A percentile compares a stretch with the other conserved stretches of the same genome.
Evolutionary conservation across 768 basidiomycete species (phyloP).

Genomic region (Termitomyces sp.): DNA sequence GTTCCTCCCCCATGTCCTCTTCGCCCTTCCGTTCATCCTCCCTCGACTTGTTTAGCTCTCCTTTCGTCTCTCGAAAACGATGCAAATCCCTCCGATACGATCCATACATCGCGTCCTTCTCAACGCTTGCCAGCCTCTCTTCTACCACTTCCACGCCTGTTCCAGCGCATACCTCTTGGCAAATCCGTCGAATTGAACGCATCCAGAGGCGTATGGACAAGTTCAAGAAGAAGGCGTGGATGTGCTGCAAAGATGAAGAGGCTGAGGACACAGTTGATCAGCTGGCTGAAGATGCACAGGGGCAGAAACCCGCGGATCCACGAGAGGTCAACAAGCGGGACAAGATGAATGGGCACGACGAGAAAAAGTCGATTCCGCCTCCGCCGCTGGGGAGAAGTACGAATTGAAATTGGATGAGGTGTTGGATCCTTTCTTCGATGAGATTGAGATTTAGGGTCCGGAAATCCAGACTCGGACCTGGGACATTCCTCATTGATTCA

Average conservation of each 20-base stretch:
- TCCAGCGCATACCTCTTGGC: slow-evolving; percentile 29
- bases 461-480: not conserved
- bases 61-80: slow-evolving; percentile 3
- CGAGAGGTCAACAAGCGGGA: not conserved
- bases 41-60: slow-evolving; percentile 1
- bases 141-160: slow-evolving; percentile 19
- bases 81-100: slow-evolving; percentile 6
- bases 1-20: slow-evolving; percentile 10
- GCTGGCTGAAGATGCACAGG: not conserved
- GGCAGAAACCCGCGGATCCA: not conserved
- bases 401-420: slow-evolving; percentile 16
- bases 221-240: slow-evolving; percentile 28
- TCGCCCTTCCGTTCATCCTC: slow-evolving; percentile 11
- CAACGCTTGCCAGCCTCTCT: slow-evolving; percentile 11
- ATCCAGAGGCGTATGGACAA: slow-evolving; percentile 28
- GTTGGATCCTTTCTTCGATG: slow-evolving; percentile 28
- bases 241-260: slow-evolving; percentile 26
- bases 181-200: slow-evolving; percentile 30
- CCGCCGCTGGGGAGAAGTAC: slow-evolving; percentile 8
- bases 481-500: not conserved
- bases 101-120: slow-evolving; percentile 12
- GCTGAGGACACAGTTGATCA: slow-evolving; percentile 20
- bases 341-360: not conserved
- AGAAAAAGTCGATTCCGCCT: not conserved
- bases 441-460: slow-evolving; percentile 21